Percentiles rank a stretch among this genome's conserved stretches.
phyloP scores from a whole-genome alignment of 169 alveolate species.

The Theileria annulata region DNA sequence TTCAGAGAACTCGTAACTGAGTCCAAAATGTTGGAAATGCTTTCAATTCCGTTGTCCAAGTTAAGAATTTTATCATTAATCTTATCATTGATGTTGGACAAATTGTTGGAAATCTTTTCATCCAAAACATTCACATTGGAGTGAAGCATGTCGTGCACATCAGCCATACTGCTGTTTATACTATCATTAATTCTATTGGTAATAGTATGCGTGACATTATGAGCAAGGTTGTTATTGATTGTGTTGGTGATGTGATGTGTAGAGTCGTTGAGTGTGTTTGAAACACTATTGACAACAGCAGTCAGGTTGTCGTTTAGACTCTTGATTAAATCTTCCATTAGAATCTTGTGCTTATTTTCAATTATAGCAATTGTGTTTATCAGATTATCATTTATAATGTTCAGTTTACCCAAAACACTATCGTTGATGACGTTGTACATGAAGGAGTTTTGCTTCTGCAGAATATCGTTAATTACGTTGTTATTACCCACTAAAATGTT shows the following conservation, averaged over 20 bases:
- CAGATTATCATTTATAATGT: not conserved
- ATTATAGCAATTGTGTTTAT: not conserved
- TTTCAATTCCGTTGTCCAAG: not conserved
- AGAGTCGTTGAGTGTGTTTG: not conserved
- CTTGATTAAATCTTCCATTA: slow-evolving; percentile 24
- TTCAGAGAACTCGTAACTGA: not conserved
- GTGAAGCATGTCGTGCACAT: not conserved
- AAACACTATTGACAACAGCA: slow-evolving; percentile 16
- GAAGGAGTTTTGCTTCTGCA: slow-evolving; percentile 3
- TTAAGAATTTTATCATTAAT: not conserved
- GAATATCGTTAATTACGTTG: not conserved
- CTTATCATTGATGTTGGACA: not conserved
- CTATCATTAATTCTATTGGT: not conserved
- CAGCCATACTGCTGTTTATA: not conserved
- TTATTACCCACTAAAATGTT: not conserved
- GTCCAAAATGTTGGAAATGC: not conserved
- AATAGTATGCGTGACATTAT: not conserved
- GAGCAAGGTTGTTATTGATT: slow-evolving; percentile 22
- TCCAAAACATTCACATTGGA: not conserved
- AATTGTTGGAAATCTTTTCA: not conserved
- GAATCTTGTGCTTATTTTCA: not conserved
- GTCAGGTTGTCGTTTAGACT: slow-evolving; percentile 35
- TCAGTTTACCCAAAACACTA: not conserved
- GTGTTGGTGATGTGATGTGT: slow-evolving; percentile 26
- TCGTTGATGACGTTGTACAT: not conserved